Percentiles rank a stretch among this genome's conserved stretches.
phyloP scores from a whole-genome alignment of 2,329 filamentous ascomycete species.

The Ascochyta fabae region DNA sequence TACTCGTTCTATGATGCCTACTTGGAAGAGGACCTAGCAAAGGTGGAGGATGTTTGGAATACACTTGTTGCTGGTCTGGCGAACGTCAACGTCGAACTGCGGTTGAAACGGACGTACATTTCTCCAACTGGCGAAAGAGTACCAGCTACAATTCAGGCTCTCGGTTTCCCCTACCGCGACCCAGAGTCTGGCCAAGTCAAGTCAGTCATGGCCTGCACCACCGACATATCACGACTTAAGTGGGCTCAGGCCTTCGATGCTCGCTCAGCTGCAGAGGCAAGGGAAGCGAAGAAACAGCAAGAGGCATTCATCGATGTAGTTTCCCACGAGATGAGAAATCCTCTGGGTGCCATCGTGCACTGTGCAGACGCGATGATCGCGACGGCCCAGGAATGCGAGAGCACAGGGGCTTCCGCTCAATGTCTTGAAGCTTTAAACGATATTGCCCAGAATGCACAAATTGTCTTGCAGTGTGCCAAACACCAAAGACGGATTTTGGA shows the following conservation, averaged over 20 bases:
- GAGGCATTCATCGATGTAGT: slow-evolving; percentile 44
- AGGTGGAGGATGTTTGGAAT: slow-evolving; percentile 24
- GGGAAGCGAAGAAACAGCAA: slow-evolving; percentile 43
- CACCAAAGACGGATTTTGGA: slow-evolving; percentile 56
- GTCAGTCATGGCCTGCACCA: slow-evolving; percentile 41
- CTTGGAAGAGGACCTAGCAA: slow-evolving; percentile 26
- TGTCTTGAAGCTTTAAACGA: slow-evolving; percentile 26
- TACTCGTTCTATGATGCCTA: slow-evolving; percentile 28
- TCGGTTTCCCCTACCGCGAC: slow-evolving; percentile 34
- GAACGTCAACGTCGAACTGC: slow-evolving; percentile 30
- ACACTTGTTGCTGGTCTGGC: slow-evolving; percentile 21
- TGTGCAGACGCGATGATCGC: slow-evolving; percentile 50
- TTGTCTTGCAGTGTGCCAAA: slow-evolving; percentile 51
- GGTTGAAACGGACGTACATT: slow-evolving; percentile 27
- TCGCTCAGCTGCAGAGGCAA: slow-evolving; percentile 39
- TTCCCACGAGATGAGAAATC: slow-evolving; percentile 53
- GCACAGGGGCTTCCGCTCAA: slow-evolving; percentile 3
- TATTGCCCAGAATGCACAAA: slow-evolving; percentile 42
- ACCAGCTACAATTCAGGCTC: slow-evolving; percentile 29
- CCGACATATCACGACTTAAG: slow-evolving; percentile 45
- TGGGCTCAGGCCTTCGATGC: slow-evolving; percentile 44
- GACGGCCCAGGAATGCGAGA: slow-evolving; percentile 30
- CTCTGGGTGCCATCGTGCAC: slow-evolving; percentile 51
- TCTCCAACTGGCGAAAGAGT: slow-evolving; percentile 30
- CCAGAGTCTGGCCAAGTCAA: slow-evolving; percentile 27